Evolutionary conservation across 495 filamentous ascomycete genomes (phyloP).

Genomic region (Neurospora sp.): DNA sequence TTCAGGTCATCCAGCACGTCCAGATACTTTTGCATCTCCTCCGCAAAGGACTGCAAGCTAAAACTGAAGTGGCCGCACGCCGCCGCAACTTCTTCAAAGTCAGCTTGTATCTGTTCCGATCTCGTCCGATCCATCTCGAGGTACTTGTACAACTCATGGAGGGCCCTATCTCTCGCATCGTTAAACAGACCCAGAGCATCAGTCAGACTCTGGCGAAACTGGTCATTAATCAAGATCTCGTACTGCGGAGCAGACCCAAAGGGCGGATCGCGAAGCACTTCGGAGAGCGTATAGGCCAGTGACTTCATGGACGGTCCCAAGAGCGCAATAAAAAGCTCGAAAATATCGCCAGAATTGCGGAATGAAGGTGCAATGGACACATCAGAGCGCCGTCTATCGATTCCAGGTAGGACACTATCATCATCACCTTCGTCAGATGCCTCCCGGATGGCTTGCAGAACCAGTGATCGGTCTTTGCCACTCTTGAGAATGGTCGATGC

Average conservation of each 20-base stretch:
- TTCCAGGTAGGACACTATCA: constrained; percentile 23
- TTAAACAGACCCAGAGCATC: constrained; percentile 74
- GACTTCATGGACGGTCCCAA: constrained; percentile 95
- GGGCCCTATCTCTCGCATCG: constrained; percentile 58
- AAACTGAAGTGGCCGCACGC: constrained; percentile 94
- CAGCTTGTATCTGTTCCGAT: constrained; percentile 68
- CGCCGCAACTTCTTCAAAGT: constrained; percentile 91
- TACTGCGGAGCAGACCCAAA: constrained; percentile 57
- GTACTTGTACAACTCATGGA: constrained; percentile 66
- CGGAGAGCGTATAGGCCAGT: constrained; percentile 76
- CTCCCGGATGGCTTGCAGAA: constrained; percentile 57
- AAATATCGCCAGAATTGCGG: constrained; percentile 63
- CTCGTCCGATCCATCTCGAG: constrained; percentile 56
- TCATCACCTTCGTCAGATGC: constrained; percentile 50
- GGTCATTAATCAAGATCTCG: constrained; percentile 60
- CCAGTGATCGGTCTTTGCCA: constrained; percentile 16
- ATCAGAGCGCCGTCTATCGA: constrained; percentile 2
- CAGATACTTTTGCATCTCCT: constrained; percentile 77
- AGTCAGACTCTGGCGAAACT: constrained; percentile 65
- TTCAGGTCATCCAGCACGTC: constrained; percentile 77
- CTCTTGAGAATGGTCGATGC: constrained; percentile 22
- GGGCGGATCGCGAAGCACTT: constrained; percentile 79
- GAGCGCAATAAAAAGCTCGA: constrained; percentile 74
- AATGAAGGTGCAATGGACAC: constrained; percentile 21
- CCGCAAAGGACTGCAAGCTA: constrained; percentile 76